These are phyloP conservation scores for Akanthomyces uredinophilus DNA, from an alignment of 2,329 filamentous ascomycete genomes.

Conservation along the genomic window DNA sequence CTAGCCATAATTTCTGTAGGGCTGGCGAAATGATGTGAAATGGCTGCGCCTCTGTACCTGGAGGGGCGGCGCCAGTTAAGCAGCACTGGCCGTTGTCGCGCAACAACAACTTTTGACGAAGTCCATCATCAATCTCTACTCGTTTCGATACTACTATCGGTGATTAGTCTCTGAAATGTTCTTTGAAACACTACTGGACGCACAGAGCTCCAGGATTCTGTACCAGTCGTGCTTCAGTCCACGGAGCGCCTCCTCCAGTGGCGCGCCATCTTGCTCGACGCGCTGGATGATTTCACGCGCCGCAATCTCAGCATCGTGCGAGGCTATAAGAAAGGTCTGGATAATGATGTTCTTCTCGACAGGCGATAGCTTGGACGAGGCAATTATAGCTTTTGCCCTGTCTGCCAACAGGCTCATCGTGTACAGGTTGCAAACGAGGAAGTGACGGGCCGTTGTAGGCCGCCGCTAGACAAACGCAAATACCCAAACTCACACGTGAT, in stretches of 20 bases:
- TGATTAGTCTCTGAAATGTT: background rate
- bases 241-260: background rate
- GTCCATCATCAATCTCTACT: background rate
- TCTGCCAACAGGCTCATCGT: background rate
- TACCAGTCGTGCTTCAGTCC: slow-evolving; percentile 8
- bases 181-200: background rate
- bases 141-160: background rate
- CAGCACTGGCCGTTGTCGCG: background rate
- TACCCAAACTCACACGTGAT: background rate
- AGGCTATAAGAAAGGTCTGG: background rate
- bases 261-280: background rate
- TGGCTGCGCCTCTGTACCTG: background rate
- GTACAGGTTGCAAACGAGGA: background rate
- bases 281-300: background rate
- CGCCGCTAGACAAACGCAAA: background rate
- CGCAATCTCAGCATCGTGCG: background rate
- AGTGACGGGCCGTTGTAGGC: background rate
- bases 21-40: background rate
- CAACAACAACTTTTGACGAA: background rate
- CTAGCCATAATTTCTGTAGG: background rate
- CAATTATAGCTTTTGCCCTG: background rate
- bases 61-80: background rate
- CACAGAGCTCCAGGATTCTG: background rate
- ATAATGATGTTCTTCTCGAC: background rate
- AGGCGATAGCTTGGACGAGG: slow-evolving; percentile 2